Evolutionary conservation across 768 basidiomycete species (phyloP).

Genomic region (Auriscalpium orientale): DNA sequence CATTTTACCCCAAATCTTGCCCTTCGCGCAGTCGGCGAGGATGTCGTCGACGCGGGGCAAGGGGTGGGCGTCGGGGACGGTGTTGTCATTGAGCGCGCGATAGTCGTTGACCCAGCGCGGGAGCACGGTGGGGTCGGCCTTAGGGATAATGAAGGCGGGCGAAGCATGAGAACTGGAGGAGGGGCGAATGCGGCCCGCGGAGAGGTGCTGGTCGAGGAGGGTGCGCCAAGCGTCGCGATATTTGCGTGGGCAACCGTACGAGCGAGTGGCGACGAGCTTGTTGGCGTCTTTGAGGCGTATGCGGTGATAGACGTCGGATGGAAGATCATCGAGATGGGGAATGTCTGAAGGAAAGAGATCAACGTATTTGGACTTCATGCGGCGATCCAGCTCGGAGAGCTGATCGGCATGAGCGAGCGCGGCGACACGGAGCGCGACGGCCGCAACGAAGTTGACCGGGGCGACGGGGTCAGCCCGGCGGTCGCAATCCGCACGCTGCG

Average conservation of each 20-base stretch:
- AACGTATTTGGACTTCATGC: not conserved
- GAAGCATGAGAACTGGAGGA: constrained; percentile 22
- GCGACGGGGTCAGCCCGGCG: not conserved
- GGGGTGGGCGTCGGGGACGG: constrained; percentile 11
- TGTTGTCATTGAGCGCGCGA: too few relatives aligned
- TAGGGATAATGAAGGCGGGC: too few relatives aligned
- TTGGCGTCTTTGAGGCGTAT: constrained; percentile 16
- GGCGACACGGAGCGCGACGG: not conserved
- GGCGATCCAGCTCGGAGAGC: not conserved
- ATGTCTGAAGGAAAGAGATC: constrained; percentile 17
- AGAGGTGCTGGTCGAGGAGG: constrained; percentile 26
- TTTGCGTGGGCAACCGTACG: constrained; percentile 27
- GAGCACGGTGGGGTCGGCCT: too few relatives aligned
- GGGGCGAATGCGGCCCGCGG: constrained; percentile 23
- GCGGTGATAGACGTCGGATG: constrained; percentile 10
- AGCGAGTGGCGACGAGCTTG: constrained; percentile 15
- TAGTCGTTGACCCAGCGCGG: too few relatives aligned
- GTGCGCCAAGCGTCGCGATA: constrained; percentile 30
- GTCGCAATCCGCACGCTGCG: too few relatives aligned
- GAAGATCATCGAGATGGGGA: constrained; percentile 14
- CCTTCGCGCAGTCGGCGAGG: constrained; percentile 32
- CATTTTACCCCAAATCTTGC: too few relatives aligned
- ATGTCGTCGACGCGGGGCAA: too few relatives aligned
- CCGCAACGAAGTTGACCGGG: not conserved
- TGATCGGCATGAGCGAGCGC: not conserved